Evolutionary conservation across 768 basidiomycete genomes (phyloP), one percentile per base, ranked within the genome.

Genomic region (Phanerochaete carnosa): DNA sequence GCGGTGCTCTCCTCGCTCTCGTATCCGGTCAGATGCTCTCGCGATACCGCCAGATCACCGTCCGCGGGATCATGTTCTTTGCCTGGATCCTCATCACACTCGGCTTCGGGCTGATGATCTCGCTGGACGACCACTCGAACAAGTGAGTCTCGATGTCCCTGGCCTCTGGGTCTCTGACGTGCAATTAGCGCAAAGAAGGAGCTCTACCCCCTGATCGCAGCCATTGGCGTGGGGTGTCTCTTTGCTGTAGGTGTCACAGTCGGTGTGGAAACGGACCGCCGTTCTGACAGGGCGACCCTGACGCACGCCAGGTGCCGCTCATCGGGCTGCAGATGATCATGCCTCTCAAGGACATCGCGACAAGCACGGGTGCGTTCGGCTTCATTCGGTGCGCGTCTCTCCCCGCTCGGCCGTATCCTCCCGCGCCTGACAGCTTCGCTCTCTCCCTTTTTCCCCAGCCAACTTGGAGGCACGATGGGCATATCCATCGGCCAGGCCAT

Each of bases 301-400:
- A 47, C 46, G 46, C 46, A 12, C 15, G 2, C 15, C 19, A 47
- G 46, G 46, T 52, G 5, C 50, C 50, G 50, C 50, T 52, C 26
- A 52, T 52, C 22, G 50, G 28, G 23, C 47, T 81, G 6, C 80
- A 81, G 56, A 73, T 75, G 23, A 72, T 77, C n/a, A 81, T 81
- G 79, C 80, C 80, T 25, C 13, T 74, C 15, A 72, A 70, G 26
- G 77, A 79, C 60, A 79, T 78, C 74, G 77, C 78, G 6, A 77
- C 77, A 0, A 72, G 70, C 32, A 79, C 80, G 3, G 72, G 72
- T 0, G 70, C 77, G 22, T 70, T 75, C 39, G 61, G 69, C 0
- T 68, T 81, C n/a, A 30, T 49, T 22, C 60, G 46, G 46, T 47
- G 28, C 46, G 16, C n/a, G 37, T 39, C 46, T n/a, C 46, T 12